phyloP scores from a whole-genome alignment of 257 asterid genomes.

The Scutellaria baicalensis region DNA sequence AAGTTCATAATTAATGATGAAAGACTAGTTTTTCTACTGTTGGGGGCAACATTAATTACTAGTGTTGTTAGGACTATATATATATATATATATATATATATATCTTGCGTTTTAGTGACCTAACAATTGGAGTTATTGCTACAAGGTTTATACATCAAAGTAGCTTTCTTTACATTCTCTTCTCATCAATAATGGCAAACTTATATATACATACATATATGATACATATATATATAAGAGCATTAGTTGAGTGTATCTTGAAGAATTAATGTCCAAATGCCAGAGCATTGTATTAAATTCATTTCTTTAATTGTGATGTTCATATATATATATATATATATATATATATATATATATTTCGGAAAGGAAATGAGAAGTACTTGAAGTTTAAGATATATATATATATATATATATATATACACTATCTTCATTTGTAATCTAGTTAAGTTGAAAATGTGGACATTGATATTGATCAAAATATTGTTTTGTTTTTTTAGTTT shows the following conservation, averaged over 20 bases:
- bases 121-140: slow-evolving; percentile 10
- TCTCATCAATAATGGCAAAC: slow-evolving; percentile 23
- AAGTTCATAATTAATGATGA: neutral
- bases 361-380: neutral
- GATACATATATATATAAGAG: neutral
- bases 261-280: slow-evolving; percentile 8
- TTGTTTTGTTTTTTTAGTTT: too few species aligned
- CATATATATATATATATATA: neutral
- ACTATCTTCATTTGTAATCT: too few species aligned
- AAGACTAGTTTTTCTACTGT: slow-evolving; percentile 16
- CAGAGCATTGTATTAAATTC: neutral
- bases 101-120: slow-evolving; percentile 13
- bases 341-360: too few species aligned
- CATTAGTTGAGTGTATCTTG: slow-evolving; percentile 11
- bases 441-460: too few species aligned
- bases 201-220: too few species aligned
- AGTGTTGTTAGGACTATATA: too few species aligned
- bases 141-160: slow-evolving; percentile 11
- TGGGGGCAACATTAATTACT: too few species aligned
- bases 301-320: slow-evolving; percentile 1
- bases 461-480: too few species aligned
- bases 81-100: too few species aligned
- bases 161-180: slow-evolving; percentile 31
- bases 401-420: too few species aligned
- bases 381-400: neutral